These are phyloP conservation scores for Populus tremula DNA, from an alignment of 345 rosid species.

Conservation along the genomic window DNA sequence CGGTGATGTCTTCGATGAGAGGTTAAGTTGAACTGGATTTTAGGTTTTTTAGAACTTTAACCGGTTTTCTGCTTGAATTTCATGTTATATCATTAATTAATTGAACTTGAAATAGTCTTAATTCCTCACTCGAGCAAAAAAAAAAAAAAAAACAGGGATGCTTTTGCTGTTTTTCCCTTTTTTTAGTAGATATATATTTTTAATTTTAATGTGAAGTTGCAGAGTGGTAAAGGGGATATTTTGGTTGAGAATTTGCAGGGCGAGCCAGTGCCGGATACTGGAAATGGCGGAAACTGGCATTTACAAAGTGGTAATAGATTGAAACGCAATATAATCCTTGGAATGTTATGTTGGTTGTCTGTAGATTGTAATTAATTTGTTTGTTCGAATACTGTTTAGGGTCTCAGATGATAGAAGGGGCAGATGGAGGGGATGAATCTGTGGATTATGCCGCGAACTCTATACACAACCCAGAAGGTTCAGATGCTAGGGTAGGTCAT, in stretches of 20 bases:
- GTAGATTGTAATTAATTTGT: slow-evolving; percentile 10
- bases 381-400: slow-evolving; percentile 32
- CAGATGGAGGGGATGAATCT: neutral
- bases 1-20: neutral
- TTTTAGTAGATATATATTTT: neutral
- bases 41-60: neutral
- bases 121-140: neutral
- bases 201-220: slow-evolving; percentile 4
- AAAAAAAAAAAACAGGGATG: neutral
- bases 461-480: slow-evolving; percentile 20
- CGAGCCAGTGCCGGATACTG: slow-evolving; percentile 7
- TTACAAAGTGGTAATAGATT: slow-evolving; percentile 17
- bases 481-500: slow-evolving; percentile 25
- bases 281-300: neutral
- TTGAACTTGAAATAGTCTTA: neutral
- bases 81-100: neutral
- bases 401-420: slow-evolving; percentile 30
- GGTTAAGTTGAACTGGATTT: neutral
- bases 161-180: neutral
- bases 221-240: slow-evolving; percentile 13
- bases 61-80: neutral
- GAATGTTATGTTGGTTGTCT: neutral
- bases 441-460: slow-evolving; percentile 6
- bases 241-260: neutral
- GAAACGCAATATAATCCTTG: neutral